Conservation (phyloP, 1,139 yeast genomes). For the Kurtzmaniella quercitrusa region DNA sequence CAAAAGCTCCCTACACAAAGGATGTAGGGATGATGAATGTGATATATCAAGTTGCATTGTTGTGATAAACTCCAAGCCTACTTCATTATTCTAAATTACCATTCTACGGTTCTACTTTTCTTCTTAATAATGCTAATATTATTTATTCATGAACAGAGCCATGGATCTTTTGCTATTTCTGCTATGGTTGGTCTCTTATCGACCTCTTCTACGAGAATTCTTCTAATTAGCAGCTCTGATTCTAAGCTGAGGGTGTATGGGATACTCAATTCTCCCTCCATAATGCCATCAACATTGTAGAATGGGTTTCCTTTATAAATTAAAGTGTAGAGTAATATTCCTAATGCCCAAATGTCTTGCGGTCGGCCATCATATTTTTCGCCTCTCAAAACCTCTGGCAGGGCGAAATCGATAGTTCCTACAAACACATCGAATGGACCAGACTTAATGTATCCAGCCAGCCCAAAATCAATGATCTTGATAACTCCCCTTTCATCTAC, state of each 20-base stretch:
- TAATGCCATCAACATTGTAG: slow-evolving; percentile 88
- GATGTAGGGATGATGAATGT: too few species aligned
- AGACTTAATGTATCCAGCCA: slow-evolving; percentile 83
- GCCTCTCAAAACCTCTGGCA: slow-evolving; percentile 91
- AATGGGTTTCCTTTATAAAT: slow-evolving; percentile 95
- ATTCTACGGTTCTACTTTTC: neutral
- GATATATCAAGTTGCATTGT: too few species aligned
- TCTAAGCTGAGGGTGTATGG: slow-evolving; percentile 60
- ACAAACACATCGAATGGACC: slow-evolving; percentile 98
- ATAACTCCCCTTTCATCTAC: slow-evolving; percentile 74
- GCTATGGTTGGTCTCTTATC: slow-evolving; percentile 66
- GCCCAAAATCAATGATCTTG: slow-evolving; percentile 90
- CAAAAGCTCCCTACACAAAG: too few species aligned
- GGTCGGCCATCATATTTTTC: slow-evolving; percentile 87
- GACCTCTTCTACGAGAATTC: slow-evolving; percentile 63
- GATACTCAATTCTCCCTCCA: slow-evolving; percentile 79
- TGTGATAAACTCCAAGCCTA: too few species aligned
- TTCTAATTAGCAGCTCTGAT: slow-evolving; percentile 55
- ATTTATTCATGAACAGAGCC: slow-evolving; percentile 42
- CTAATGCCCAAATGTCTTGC: slow-evolving; percentile 96
- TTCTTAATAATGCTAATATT: neutral
- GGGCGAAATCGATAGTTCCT: slow-evolving; percentile 95
- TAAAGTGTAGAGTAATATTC: slow-evolving; percentile 81
- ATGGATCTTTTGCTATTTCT: slow-evolving; percentile 61
- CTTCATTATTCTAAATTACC: too few species aligned